Conservation (phyloP, 2,329 filamentous ascomycete genomes). For the Periconia sp. region DNA sequence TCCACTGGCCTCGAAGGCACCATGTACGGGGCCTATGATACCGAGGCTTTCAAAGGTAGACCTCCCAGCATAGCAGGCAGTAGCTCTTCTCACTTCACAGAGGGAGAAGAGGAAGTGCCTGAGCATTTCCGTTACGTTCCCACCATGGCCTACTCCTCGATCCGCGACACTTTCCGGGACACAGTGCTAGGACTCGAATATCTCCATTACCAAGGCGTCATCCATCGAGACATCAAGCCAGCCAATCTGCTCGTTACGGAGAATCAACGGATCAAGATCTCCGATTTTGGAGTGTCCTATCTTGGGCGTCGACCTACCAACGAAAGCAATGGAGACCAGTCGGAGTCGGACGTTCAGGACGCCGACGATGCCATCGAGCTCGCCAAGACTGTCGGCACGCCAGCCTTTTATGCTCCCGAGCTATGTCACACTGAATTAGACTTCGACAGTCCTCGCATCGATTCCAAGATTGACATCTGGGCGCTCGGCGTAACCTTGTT, state of each 20-base stretch:
- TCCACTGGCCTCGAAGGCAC: slow-evolving; percentile 72
- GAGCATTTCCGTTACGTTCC: slow-evolving; percentile 94
- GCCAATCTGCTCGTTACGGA: slow-evolving; percentile 89
- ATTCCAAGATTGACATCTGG: slow-evolving; percentile 96
- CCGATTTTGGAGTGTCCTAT: slow-evolving; percentile 98
- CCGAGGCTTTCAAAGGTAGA: slow-evolving; percentile 64
- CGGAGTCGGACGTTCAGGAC: slow-evolving; percentile 83
- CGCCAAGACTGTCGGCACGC: slow-evolving; percentile 97
- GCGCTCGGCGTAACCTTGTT: slow-evolving; percentile 95
- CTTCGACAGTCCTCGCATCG: slow-evolving; percentile 73
- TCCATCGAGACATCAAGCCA: slow-evolving; percentile 60
- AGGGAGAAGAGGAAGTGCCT: slow-evolving; percentile 64
- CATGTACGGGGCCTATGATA: slow-evolving; percentile 76
- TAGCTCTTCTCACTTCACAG: slow-evolving; percentile 62
- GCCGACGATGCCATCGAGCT: slow-evolving; percentile 93
- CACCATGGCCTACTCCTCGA: slow-evolving; percentile 84
- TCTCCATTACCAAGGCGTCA: slow-evolving; percentile 64
- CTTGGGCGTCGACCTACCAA: slow-evolving; percentile 87
- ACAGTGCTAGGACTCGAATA: slow-evolving; percentile 94
- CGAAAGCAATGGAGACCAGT: slow-evolving; percentile 72
- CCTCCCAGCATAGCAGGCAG: slow-evolving; percentile 84
- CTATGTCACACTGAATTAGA: slow-evolving; percentile 86
- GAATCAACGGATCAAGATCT: slow-evolving; percentile 91
- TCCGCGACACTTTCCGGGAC: slow-evolving; percentile 85
- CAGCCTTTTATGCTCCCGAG: slow-evolving; percentile 96